phyloP scores from a whole-genome alignment of 305 asterid species.

The Salvia sclarea region DNA sequence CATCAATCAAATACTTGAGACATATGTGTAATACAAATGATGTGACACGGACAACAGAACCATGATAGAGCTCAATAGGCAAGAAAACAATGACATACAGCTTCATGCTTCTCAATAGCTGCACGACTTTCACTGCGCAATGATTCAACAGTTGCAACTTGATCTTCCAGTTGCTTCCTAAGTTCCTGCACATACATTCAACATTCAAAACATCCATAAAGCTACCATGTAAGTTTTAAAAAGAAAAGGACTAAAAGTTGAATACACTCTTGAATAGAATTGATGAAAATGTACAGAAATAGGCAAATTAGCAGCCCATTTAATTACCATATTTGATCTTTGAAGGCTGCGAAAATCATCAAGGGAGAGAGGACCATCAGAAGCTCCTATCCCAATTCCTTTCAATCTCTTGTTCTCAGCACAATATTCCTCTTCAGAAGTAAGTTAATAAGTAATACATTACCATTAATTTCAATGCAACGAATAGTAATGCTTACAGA shows the following conservation, averaged over 20 bases:
- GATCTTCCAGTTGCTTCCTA: conserved; percentile 82
- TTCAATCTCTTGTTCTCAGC: conserved; percentile 76
- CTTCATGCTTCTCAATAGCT: conserved; percentile 63
- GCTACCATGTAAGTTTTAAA: background rate
- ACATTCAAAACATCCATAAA: conserved; percentile 20
- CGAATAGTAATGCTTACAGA: background rate
- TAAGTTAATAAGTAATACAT: conserved; percentile 32
- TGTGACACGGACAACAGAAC: conserved; percentile 8
- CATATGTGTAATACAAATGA: background rate
- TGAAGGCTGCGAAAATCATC: conserved; percentile 94
- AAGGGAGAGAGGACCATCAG: conserved; percentile 90
- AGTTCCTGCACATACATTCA: conserved; percentile 62
- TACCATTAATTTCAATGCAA: conserved; percentile 6
- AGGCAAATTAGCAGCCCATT: conserved; percentile 17
- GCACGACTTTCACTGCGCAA: conserved; percentile 68
- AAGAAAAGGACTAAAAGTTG: background rate
- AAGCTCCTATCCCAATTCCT: conserved; percentile 93
- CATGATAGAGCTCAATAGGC: conserved; percentile 15
- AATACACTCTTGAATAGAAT: conserved; percentile 24
- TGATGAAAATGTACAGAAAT: conserved; percentile 17
- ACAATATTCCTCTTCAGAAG: conserved; percentile 60
- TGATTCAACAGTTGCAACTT: conserved; percentile 65
- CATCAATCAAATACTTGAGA: conserved; percentile 25
- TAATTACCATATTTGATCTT: conserved; percentile 78
- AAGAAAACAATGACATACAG: conserved; percentile 52